Conservation (phyloP, 2,329 filamentous ascomycete genomes). For the Penicillium paneum region DNA sequence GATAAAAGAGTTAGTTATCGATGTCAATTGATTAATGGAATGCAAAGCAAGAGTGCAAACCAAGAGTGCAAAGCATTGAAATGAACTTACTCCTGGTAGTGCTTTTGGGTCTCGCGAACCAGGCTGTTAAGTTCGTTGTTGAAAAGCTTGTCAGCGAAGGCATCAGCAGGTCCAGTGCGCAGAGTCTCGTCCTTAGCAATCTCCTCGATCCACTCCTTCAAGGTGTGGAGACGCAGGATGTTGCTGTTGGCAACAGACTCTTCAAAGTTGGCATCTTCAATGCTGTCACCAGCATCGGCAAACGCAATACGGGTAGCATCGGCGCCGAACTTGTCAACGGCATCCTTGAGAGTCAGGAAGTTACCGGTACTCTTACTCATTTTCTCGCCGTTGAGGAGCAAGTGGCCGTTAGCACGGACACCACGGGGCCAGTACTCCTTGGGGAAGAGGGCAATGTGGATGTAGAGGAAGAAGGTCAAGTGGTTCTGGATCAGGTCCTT, state of each 20-base stretch:
- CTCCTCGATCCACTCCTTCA: conserved; percentile 92
- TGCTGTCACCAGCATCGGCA: conserved; percentile 89
- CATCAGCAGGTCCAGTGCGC: conserved; percentile 69
- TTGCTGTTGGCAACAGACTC: conserved; percentile 90
- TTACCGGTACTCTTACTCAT: conserved; percentile 98
- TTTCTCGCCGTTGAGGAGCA: conserved; percentile 95
- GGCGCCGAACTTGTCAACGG: conserved; percentile 88
- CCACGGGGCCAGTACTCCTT: conserved; percentile 83
- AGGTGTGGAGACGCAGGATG: conserved; percentile 77
- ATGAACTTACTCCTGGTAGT: conserved; percentile 65
- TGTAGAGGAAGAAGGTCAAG: conserved; percentile 92
- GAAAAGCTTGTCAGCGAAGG: conserved; percentile 85
- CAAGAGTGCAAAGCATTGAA: not conserved
- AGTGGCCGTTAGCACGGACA: conserved; percentile 85
- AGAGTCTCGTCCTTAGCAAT: conserved; percentile 70
- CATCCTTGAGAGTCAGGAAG: conserved; percentile 85
- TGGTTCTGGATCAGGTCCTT: conserved; percentile 95
- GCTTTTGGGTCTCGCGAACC: conserved; percentile 71
- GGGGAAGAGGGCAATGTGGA: conserved; percentile 85
- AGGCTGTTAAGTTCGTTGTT: conserved; percentile 87
- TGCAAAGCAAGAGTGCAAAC: not conserved
- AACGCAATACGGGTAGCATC: conserved; percentile 89
- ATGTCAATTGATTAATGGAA: not conserved
- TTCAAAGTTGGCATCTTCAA: conserved; percentile 95
- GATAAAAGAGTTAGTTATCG: conserved; percentile 15